Evolutionary conservation across 108 stramenopile genomes (phyloP).

Genomic region (Pseudonitzschia multistriata): DNA sequence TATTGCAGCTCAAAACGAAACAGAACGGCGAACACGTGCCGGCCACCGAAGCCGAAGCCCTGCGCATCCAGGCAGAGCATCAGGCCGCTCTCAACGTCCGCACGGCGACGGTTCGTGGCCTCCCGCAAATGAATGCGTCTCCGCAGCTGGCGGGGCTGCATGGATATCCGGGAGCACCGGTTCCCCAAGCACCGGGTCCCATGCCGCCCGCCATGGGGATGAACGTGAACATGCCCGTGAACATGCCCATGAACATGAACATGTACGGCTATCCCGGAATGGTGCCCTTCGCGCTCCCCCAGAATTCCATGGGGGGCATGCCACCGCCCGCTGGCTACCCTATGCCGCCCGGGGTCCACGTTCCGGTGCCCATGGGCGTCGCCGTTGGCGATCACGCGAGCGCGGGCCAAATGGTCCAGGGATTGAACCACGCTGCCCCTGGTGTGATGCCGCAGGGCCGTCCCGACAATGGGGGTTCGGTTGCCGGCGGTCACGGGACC

Average conservation of each 20-base stretch:
- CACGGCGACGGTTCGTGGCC: neutral
- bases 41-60: neutral
- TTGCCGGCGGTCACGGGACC: neutral
- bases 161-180: neutral
- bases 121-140: neutral
- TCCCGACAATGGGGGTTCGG: neutral
- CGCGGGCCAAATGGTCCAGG: neutral
- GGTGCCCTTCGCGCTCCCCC: neutral
- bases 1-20: conserved; percentile 29
- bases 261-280: neutral
- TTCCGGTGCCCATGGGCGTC: neutral
- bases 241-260: too few species aligned
- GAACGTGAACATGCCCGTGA: too few species aligned
- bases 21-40: neutral
- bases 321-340: too few species aligned
- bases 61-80: neutral
- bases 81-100: neutral
- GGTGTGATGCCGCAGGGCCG: neutral
- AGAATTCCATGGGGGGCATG: neutral
- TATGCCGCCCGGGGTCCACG: too few species aligned
- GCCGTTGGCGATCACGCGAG: neutral
- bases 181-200: too few species aligned
- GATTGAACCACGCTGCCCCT: neutral
- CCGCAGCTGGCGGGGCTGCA: neutral
- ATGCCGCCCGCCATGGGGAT: too few species aligned